Evolutionary conservation across 164 flowering plant genomes (phyloP).

Genomic region (Piper longum): DNA sequence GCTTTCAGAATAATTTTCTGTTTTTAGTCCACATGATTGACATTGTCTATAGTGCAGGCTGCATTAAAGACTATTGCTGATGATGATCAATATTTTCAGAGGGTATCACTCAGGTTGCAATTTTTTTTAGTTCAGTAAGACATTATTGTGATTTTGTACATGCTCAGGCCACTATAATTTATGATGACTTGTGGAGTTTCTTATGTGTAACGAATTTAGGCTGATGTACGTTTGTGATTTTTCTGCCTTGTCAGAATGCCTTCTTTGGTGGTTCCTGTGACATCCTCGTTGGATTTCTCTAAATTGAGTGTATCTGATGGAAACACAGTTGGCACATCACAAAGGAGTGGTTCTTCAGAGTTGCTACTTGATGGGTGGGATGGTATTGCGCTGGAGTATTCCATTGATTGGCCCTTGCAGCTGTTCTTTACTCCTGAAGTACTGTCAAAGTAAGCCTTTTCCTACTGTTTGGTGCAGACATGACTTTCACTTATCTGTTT

Average conservation of each 20-base stretch:
- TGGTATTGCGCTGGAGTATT: constrained; percentile 89
- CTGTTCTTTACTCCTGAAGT: constrained; percentile 91
- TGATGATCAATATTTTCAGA: constrained; percentile 78
- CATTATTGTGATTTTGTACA: not conserved
- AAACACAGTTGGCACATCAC: constrained; percentile 19
- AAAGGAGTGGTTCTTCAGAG: constrained; percentile 36
- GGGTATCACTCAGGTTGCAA: constrained; percentile 71
- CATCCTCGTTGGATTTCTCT: constrained; percentile 43
- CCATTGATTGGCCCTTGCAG: constrained; percentile 95
- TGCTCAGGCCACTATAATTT: not conserved
- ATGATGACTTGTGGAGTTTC: not conserved
- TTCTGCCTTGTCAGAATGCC: constrained; percentile 22
- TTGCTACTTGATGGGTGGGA: constrained; percentile 89
- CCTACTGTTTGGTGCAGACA: constrained; percentile 1
- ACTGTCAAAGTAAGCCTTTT: constrained; percentile 62
- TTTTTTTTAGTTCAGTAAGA: not conserved
- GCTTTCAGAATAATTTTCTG: not conserved
- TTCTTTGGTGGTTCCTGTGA: constrained; percentile 48
- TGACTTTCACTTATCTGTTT: not conserved
- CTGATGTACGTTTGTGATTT: not conserved
- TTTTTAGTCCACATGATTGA: not conserved
- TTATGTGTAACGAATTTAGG: not conserved
- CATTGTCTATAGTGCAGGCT: constrained; percentile 36
- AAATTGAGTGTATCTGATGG: constrained; percentile 45
- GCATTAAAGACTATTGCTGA: constrained; percentile 83